Conservation (phyloP, 2,329 filamentous ascomycete species). For the Neurospora crassa region DNA sequence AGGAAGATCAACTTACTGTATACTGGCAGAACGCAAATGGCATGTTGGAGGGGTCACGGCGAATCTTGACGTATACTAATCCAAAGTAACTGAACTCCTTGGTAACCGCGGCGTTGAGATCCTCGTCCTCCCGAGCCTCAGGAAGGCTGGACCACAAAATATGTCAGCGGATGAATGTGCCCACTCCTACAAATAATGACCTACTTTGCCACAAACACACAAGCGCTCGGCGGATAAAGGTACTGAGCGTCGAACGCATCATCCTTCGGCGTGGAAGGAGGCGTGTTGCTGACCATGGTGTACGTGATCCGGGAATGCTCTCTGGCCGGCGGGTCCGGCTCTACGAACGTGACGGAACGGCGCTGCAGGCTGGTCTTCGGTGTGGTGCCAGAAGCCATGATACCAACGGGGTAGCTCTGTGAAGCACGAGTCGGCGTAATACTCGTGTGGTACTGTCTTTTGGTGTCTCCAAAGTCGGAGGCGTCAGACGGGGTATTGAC, state of each 20-base stretch:
- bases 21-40: constrained; percentile 57
- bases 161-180: constrained; percentile 10
- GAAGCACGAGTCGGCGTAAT: not conserved
- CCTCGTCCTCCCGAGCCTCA: constrained; percentile 36
- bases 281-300: not conserved
- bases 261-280: not conserved
- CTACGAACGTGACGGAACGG: not conserved
- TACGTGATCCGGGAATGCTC: not conserved
- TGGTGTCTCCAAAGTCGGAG: not conserved
- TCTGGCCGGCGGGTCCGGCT: not conserved
- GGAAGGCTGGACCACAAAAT: constrained; percentile 35
- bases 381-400: not conserved
- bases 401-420: not conserved
- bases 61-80: constrained; percentile 52
- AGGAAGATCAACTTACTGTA: constrained; percentile 34
- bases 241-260: constrained; percentile 37
- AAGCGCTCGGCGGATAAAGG: constrained; percentile 44
- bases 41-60: constrained; percentile 47
- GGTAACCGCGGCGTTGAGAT: constrained; percentile 43
- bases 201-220: constrained; percentile 59
- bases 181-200: constrained; percentile 17
- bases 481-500: not conserved
- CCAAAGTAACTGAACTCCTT: constrained; percentile 44
- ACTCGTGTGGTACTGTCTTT: not conserved
- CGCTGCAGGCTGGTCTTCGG: not conserved